These are phyloP conservation scores for Viola pubescens DNA, from an alignment of 441 rosid genomes.

Conservation along the genomic window DNA sequence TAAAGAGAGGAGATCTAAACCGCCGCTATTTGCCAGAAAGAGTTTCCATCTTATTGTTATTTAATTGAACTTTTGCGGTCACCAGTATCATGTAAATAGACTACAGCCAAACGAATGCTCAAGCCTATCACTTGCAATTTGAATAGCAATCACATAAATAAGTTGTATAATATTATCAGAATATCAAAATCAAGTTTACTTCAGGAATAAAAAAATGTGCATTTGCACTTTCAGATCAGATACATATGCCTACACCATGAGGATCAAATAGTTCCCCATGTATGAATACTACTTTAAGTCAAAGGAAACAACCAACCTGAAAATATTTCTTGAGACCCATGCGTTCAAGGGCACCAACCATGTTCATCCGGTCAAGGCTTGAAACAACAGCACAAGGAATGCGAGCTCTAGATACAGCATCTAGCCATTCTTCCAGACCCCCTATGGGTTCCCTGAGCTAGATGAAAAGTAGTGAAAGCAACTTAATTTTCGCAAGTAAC, in stretches of 20 bases:
- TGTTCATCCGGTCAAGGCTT: slow-evolving; percentile 68
- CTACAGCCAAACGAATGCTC: no score
- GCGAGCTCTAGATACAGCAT: slow-evolving; percentile 63
- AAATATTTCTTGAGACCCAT: slow-evolving; percentile 76
- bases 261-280: not conserved
- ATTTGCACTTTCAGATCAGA: no score
- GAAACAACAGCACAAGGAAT: slow-evolving; percentile 96
- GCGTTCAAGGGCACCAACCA: slow-evolving; percentile 60
- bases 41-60: no score
- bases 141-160: no score
- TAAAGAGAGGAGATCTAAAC: no score
- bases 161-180: no score
- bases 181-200: no score
- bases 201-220: no score
- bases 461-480: slow-evolving; percentile 10
- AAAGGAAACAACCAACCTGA: slow-evolving; percentile 41
- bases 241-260: not conserved
- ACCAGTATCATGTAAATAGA: no score
- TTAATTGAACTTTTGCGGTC: no score
- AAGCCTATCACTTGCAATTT: no score
- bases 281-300: not conserved
- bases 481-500: slow-evolving; percentile 11
- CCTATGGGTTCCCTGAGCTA: slow-evolving; percentile 69
- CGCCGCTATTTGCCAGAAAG: no score
- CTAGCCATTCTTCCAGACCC: slow-evolving; percentile 80